phyloP scores from a whole-genome alignment of 176 grass and related monocot genomes.

The Pontederia paniculata region DNA sequence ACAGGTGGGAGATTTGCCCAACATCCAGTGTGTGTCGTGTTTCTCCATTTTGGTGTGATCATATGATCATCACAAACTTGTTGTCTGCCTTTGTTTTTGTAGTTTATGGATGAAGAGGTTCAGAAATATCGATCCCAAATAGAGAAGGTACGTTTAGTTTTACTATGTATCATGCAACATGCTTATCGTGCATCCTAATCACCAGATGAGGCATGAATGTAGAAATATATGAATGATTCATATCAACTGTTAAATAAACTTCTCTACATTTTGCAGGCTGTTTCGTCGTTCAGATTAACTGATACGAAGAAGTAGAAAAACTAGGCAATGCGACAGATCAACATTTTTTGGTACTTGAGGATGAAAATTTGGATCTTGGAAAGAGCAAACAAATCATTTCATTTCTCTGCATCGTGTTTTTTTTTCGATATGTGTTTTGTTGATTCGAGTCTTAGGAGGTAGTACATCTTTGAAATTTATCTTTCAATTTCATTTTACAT shows the following conservation, averaged over 20 bases:
- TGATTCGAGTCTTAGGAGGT: too few relatives aligned
- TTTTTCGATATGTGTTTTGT: too few relatives aligned
- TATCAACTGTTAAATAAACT: background rate
- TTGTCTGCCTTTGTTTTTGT: background rate
- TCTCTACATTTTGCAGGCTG: slow-evolving; percentile 32
- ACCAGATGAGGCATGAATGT: too few relatives aligned
- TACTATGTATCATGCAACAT: background rate
- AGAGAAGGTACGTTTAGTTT: slow-evolving; percentile 37
- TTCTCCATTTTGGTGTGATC: background rate
- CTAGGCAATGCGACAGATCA: too few relatives aligned
- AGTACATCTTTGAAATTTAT: too few relatives aligned
- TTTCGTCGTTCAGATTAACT: slow-evolving; percentile 58
- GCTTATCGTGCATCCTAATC: too few relatives aligned
- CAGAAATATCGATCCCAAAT: slow-evolving; percentile 51
- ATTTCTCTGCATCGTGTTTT: too few relatives aligned
- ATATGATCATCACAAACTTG: background rate
- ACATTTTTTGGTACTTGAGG: too few relatives aligned
- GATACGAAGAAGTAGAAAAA: slow-evolving; percentile 22
- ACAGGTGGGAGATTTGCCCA: slow-evolving; percentile 28
- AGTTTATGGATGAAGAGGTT: slow-evolving; percentile 68
- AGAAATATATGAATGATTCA: too few relatives aligned
- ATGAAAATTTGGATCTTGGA: too few relatives aligned
- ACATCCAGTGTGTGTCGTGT: background rate
- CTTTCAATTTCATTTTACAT: too few relatives aligned
- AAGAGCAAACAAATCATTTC: too few relatives aligned